Evolutionary conservation across 2,329 filamentous ascomycete genomes (phyloP), one percentile per base, ranked within the genome.

Genomic region (Penicillium sp.): DNA sequence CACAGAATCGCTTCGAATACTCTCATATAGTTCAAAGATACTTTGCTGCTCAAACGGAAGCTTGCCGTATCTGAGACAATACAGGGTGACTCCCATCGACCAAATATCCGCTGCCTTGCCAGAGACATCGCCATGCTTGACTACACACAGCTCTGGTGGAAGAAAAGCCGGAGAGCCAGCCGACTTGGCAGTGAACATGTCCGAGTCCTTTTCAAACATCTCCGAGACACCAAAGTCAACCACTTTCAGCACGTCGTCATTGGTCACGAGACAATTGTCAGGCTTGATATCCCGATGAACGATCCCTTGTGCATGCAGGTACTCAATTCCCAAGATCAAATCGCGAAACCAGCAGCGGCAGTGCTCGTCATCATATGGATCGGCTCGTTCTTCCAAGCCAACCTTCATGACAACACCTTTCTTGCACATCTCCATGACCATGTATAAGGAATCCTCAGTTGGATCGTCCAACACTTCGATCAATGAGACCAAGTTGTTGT

Each of bases 161-260:
- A 98, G 85, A 72, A 99, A 99, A 0, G 95, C 95, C 0, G 95
- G 95, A 3, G 93, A 97, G 1, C 95, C 95, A 12, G 93, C 93
- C 3, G 93, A 94, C 79, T 98, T 99, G 61, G 90, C 89, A 0
- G 92, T 97, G 75, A 88, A 89, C 95, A 98, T 98, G 50, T 92
- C 86, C 1, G 86, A 87, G 60, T 90, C 84, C 75, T 96, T 97
- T 73, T 94, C 90, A 70, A 99, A 99, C 89, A 99, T 97, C 75
- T 99, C 94, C 0, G 94, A 98, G 8, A 98, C 95, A n/a, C 95
- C 95, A 82, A 99, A 99, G 77, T 98, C 95, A 56, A 96, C 93
- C 67, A 99, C 90, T 76, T 98, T 99, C 56, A 99, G 86, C n/a
- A 97, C 88, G 71, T 98, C 91, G 59, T 97, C 93, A 38, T 89